Evolutionary conservation across 2,329 filamentous ascomycete genomes (phyloP).

Genomic region (Parastagonospora avenae): DNA sequence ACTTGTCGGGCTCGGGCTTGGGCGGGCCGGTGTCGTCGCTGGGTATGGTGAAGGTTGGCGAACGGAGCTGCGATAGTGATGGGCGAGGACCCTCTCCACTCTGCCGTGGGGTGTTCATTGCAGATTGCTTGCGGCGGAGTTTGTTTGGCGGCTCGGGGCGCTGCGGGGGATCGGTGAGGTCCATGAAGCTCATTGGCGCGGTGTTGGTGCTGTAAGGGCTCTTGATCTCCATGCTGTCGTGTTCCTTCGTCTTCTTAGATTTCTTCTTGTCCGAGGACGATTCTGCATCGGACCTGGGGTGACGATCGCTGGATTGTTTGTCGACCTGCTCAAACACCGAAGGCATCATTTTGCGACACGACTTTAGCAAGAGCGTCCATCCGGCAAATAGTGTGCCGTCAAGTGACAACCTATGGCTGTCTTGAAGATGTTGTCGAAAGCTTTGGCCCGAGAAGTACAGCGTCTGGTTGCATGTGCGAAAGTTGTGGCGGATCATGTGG

Average conservation of each 20-base stretch:
- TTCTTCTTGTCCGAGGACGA: slow-evolving; percentile 2
- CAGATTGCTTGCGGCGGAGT: slow-evolving; percentile 26
- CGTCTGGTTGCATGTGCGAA: slow-evolving; percentile 30
- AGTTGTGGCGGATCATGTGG: slow-evolving; percentile 30
- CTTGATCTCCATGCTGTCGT: background rate
- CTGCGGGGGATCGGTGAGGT: slow-evolving; percentile 20
- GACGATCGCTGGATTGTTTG: slow-evolving; percentile 2
- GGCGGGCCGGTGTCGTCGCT: background rate
- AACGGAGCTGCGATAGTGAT: slow-evolving; percentile 19
- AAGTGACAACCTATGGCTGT: slow-evolving; percentile 24
- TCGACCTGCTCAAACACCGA: slow-evolving; percentile 23
- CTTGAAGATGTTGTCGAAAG: slow-evolving; percentile 34
- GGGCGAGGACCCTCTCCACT: slow-evolving; percentile 11
- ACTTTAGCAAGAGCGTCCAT: slow-evolving; percentile 31
- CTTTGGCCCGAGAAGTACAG: slow-evolving; percentile 34
- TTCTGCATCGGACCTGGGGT: slow-evolving; percentile 21
- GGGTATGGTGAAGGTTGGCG: slow-evolving; percentile 13
- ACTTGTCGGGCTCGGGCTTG: slow-evolving; percentile 3
- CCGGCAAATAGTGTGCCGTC: slow-evolving; percentile 30
- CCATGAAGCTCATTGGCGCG: slow-evolving; percentile 28
- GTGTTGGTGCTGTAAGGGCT: background rate
- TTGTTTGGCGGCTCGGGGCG: slow-evolving; percentile 15
- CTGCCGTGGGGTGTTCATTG: slow-evolving; percentile 12
- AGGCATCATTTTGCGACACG: slow-evolving; percentile 21
- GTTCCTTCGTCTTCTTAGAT: background rate